Conservation (phyloP, 2,329 filamentous ascomycete genomes). For the Amylocarpus encephaloides region DNA sequence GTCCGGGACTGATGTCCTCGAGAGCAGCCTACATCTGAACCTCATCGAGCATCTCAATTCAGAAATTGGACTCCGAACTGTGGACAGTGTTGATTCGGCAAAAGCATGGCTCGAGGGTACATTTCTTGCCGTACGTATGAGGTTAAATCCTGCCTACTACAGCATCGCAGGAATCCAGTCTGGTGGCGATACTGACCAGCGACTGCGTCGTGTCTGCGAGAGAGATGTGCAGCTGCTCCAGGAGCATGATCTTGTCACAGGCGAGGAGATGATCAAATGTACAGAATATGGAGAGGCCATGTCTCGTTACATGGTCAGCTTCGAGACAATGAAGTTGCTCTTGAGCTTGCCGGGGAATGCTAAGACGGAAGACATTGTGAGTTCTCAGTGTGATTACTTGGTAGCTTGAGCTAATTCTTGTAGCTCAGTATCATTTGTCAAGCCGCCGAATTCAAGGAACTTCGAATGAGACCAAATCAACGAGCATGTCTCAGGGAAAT, state of each 20-base stretch:
- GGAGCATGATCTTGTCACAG: constrained; percentile 50
- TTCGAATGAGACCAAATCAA: constrained; percentile 65
- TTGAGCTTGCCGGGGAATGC: constrained; percentile 55
- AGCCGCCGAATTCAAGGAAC: constrained; percentile 65
- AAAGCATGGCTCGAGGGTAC: constrained; percentile 71
- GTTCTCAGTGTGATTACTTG: constrained; percentile 26
- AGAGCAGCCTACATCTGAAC: constrained; percentile 73
- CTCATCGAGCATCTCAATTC: constrained; percentile 77
- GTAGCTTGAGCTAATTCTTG: constrained; percentile 16
- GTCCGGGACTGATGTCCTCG: constrained; percentile 64
- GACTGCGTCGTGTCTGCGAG: constrained; percentile 64
- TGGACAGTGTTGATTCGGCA: constrained; percentile 57
- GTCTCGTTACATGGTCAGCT: constrained; percentile 75
- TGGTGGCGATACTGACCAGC: constrained; percentile 50
- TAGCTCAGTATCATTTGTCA: constrained; percentile 62
- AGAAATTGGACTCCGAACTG: constrained; percentile 70
- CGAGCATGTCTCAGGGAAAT: constrained; percentile 64
- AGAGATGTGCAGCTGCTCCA: constrained; percentile 61
- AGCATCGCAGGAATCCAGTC: constrained; percentile 49
- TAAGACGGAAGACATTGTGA: constrained; percentile 61
- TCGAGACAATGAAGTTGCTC: constrained; percentile 71
- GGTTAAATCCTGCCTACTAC: constrained; percentile 66
- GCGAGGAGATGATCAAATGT: constrained; percentile 44
- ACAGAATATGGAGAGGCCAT: constrained; percentile 74
- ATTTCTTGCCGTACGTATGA: constrained; percentile 69